phyloP scores from a whole-genome alignment of 495 filamentous ascomycete species.

The Thermochaetoides thermophila region DNA sequence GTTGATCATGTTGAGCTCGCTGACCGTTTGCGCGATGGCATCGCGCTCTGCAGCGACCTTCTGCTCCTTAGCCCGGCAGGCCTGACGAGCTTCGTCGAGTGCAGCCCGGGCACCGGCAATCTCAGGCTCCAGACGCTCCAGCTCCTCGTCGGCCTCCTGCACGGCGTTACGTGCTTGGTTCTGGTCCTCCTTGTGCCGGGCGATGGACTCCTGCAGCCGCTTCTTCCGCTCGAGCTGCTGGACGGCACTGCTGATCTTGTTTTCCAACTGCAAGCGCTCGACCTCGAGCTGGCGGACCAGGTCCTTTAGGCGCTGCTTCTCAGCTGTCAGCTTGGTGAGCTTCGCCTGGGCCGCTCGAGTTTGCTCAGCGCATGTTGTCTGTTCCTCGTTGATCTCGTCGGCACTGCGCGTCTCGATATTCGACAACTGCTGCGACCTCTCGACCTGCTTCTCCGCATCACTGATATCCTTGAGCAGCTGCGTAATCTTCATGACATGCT shows the following conservation, averaged over 20 bases:
- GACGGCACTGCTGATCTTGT: conserved; percentile 50
- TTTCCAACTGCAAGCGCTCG: conserved; percentile 51
- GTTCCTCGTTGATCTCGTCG: conserved; percentile 71
- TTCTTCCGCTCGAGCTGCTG: conserved; percentile 68
- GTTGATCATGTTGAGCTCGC: conserved; percentile 60
- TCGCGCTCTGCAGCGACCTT: conserved; percentile 57
- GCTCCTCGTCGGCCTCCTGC: conserved; percentile 48
- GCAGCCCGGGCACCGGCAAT: conserved; percentile 57
- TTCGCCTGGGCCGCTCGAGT: conserved; percentile 43
- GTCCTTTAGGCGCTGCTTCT: conserved; percentile 56
- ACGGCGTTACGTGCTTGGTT: conserved; percentile 52
- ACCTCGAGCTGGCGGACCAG: conserved; percentile 56
- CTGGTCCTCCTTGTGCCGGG: conserved; percentile 54
- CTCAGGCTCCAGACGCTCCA: conserved; percentile 55
- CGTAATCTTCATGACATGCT: conserved; percentile 61
- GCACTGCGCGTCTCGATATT: conserved; percentile 47
- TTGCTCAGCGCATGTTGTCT: conserved; percentile 52
- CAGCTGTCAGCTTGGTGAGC: conserved; percentile 45
- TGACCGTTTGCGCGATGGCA: conserved; percentile 52
- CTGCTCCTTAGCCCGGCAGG: conserved; percentile 57
- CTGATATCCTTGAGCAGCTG: conserved; percentile 57
- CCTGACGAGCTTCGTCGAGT: conserved; percentile 58
- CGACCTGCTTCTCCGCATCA: conserved; percentile 52
- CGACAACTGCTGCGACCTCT: conserved; percentile 57
- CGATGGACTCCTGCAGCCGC: conserved; percentile 48